A percentile compares a stretch with the other conserved stretches of the same genome.
Evolutionary conservation across 2,329 filamentous ascomycete species (phyloP).

Genomic region (Fusarium piperis): DNA sequence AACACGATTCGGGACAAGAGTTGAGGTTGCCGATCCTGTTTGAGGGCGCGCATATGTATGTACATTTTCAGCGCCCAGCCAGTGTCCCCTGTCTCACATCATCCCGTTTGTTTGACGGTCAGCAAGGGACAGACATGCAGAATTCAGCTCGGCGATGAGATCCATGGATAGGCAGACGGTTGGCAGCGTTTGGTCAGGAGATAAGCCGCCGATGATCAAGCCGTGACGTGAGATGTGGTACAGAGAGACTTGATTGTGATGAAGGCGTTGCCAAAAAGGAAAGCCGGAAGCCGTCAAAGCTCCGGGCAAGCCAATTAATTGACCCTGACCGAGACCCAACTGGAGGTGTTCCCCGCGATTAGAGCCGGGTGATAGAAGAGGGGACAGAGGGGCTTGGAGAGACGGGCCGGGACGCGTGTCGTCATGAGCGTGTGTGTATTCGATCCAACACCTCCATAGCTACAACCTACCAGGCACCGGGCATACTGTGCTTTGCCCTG

Average conservation of each 20-base stretch:
- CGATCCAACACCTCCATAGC: background rate
- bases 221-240: slow-evolving; percentile 26
- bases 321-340: background rate
- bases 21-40: background rate
- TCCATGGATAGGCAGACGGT: background rate
- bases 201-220: slow-evolving; percentile 22
- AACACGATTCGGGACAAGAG: background rate
- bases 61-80: slow-evolving; percentile 9
- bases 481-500: background rate
- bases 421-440: slow-evolving; percentile 2
- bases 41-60: background rate
- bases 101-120: slow-evolving; percentile 33
- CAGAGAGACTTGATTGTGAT: background rate
- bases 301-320: background rate
- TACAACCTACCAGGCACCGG: background rate
- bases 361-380: slow-evolving; percentile 18
- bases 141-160: background rate
- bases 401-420: slow-evolving; percentile 24
- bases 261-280: background rate
- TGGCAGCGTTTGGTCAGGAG: background rate
- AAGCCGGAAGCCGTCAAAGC: background rate
- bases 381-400: slow-evolving; percentile 6
- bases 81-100: slow-evolving; percentile 28
- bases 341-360: slow-evolving; percentile 17
- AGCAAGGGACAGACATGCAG: slow-evolving; percentile 20